Conservation (phyloP, 495 filamentous ascomycete genomes). For the Aspergillus avenaceus region DNA sequence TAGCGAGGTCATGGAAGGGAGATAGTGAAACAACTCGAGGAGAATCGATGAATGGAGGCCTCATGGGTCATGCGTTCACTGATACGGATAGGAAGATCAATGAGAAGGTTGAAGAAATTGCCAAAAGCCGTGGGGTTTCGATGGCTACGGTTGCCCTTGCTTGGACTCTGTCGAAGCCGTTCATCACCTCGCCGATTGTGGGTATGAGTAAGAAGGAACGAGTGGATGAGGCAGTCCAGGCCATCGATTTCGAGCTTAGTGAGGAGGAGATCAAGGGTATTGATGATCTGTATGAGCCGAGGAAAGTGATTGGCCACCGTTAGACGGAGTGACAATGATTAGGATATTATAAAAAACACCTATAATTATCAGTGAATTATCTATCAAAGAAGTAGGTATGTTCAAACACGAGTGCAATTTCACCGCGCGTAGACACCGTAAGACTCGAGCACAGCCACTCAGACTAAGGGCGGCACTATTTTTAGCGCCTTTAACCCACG, state of each 20-base stretch:
- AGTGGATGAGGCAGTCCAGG: slow-evolving; percentile 54
- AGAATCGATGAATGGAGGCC: slow-evolving; percentile 1
- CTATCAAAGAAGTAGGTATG: too few species aligned
- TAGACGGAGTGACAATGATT: background rate
- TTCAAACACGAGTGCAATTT: too few species aligned
- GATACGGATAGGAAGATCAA: slow-evolving; percentile 46
- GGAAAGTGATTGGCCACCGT: slow-evolving; percentile 2
- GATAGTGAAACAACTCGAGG: slow-evolving; percentile 17
- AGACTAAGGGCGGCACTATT: too few species aligned
- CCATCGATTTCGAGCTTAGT: slow-evolving; percentile 44
- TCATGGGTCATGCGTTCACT: slow-evolving; percentile 15
- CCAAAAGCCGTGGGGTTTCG: slow-evolving; percentile 50
- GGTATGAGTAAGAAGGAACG: slow-evolving; percentile 56
- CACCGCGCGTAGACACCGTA: too few species aligned
- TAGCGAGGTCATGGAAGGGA: slow-evolving; percentile 26
- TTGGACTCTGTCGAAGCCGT: slow-evolving; percentile 52
- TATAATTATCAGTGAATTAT: too few species aligned
- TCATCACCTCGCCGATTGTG: slow-evolving; percentile 55
- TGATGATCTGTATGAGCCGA: slow-evolving; percentile 56
- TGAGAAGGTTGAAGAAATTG: slow-evolving; percentile 54
- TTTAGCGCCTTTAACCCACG: background rate
- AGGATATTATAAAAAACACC: too few species aligned
- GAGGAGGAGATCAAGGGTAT: slow-evolving; percentile 56
- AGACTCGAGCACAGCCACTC: background rate
- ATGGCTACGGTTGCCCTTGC: slow-evolving; percentile 63